Evolutionary conservation across 23 red algal species (phyloP).

Genomic region (Agarophyton chilense): DNA sequence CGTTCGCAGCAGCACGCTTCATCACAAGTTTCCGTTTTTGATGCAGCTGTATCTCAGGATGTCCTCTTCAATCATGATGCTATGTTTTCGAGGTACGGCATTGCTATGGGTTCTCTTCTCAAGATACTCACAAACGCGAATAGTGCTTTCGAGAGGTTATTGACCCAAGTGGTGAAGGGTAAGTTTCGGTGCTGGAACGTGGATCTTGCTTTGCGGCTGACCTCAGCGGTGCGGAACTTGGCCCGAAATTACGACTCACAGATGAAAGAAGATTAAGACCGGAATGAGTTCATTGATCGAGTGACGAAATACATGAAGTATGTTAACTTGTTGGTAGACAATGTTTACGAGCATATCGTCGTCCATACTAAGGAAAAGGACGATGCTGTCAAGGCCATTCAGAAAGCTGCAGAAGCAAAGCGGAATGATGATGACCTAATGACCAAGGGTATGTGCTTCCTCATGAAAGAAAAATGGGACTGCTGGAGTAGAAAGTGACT

Average conservation of each 20-base stretch:
- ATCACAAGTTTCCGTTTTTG: not conserved
- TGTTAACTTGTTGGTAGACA: not conserved
- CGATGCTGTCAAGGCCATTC: not conserved
- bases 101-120: not conserved
- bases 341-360: not conserved
- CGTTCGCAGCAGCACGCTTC: not conserved
- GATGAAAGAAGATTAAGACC: constrained; percentile 20
- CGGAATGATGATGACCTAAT: constrained; percentile 5
- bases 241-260: not conserved
- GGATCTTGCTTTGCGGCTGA: not conserved
- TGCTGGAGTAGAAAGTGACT: not conserved
- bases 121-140: not conserved
- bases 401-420: constrained; percentile 16
- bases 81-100: constrained; percentile 17
- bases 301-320: constrained; percentile 10
- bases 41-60: not conserved
- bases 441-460: constrained; percentile 3
- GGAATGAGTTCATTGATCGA: not conserved
- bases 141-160: constrained; percentile 5
- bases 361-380: not conserved
- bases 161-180: not conserved
- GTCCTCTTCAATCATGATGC: constrained; percentile 14
- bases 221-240: not conserved
- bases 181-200: not conserved
- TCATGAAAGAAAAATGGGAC: constrained; percentile 19